These are phyloP conservation scores for Zygotorulaspora sp. DNA, from an alignment of 805 yeast species.

Conservation along the genomic window DNA sequence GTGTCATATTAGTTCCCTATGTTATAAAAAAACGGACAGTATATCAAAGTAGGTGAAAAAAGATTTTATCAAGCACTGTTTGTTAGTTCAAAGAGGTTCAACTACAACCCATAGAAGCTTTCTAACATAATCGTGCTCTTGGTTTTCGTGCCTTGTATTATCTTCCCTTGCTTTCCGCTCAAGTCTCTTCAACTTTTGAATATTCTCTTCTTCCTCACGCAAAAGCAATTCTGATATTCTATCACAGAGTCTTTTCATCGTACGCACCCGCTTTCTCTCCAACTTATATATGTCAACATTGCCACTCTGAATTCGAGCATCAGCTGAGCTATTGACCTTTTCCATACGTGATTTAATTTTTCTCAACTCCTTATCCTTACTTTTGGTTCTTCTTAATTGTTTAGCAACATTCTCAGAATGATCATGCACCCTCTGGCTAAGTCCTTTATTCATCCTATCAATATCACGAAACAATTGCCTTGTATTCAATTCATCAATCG, in stretches of 20 bases:
- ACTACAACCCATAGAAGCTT: background rate
- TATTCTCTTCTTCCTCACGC: background rate
- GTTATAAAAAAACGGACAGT: no score
- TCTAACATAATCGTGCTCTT: background rate
- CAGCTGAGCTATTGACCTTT: background rate
- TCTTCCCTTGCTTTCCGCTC: background rate
- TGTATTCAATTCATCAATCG: background rate
- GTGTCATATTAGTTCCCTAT: no score
- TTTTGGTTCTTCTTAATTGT: background rate
- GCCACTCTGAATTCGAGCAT: background rate
- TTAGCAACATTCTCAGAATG: background rate
- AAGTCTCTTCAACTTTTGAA: background rate
- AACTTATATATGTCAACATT: background rate
- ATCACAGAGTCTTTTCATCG: background rate
- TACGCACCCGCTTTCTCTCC: background rate
- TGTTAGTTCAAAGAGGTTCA: no score
- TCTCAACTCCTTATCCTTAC: background rate
- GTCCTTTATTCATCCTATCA: background rate
- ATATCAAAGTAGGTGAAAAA: no score
- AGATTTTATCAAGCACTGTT: no score
- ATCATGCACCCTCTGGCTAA: background rate
- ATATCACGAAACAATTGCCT: background rate
- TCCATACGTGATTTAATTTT: background rate
- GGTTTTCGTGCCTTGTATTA: background rate
- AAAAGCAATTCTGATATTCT: background rate